phyloP scores from a whole-genome alignment of 257 asterid species.

The Haberlea rhodopensis region DNA sequence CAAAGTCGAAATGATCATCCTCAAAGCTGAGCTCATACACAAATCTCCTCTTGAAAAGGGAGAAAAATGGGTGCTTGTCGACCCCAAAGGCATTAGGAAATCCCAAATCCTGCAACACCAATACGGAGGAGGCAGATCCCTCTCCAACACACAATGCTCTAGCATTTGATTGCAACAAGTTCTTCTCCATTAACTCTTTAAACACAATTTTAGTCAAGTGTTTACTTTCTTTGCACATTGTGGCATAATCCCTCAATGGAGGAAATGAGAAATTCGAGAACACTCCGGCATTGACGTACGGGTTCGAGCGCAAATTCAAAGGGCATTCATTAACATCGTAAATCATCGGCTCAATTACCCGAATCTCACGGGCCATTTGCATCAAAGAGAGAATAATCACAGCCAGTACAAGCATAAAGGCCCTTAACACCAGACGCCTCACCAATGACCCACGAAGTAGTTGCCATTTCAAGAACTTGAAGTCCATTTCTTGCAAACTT shows the following conservation, averaged over 20 bases:
- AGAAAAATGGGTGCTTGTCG: constrained; percentile 67
- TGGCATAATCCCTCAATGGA: constrained; percentile 25
- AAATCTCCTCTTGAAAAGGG: constrained; percentile 64
- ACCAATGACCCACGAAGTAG: constrained; percentile 44
- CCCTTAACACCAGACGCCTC: constrained; percentile 56
- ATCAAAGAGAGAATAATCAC: constrained; percentile 45
- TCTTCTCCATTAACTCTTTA: constrained; percentile 51
- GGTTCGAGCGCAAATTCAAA: constrained; percentile 35
- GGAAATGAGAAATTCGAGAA: constrained; percentile 28
- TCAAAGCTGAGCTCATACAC: constrained; percentile 62
- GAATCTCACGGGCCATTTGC: constrained; percentile 31
- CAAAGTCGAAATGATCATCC: constrained; percentile 65
- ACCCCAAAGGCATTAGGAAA: constrained; percentile 50
- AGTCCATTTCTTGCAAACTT: constrained; percentile 27
- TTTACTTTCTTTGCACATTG: constrained; percentile 29
- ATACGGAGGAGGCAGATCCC: constrained; percentile 49
- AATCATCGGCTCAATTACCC: constrained; percentile 28
- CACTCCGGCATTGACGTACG: constrained; percentile 32
- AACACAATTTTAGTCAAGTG: constrained; percentile 50
- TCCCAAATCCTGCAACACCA: constrained; percentile 64
- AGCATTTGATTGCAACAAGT: constrained; percentile 54
- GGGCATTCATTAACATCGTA: constrained; percentile 48
- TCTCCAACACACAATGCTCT: constrained; percentile 70
- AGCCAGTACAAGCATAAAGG: constrained; percentile 51
- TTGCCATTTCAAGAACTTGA: constrained; percentile 41